Evolutionary conservation across 2,329 filamentous ascomycete genomes (phyloP), one percentile per base, ranked within the genome.

Genomic region (Lasiodiplodia hormozganensis): DNA sequence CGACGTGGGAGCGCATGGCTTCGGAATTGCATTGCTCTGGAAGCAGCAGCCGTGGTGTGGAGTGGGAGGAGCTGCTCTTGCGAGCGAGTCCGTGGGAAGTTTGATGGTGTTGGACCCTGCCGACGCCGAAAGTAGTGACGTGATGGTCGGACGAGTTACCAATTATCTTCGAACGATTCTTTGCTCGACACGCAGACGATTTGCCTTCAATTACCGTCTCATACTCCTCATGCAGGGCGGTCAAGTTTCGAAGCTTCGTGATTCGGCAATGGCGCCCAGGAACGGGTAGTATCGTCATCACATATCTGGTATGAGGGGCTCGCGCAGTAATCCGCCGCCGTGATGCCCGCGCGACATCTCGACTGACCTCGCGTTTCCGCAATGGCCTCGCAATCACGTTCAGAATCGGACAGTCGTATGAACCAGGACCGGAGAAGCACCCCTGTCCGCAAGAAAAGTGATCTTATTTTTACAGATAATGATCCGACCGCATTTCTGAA

Each of bases 21-120:
- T 74, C 73, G 75, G 74, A 76, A 74, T 69, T 74, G 75, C 78
- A 80, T 80, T 76, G 77, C 76, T 75, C 73, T 71, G 71, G 71
- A 70, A 74, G 69, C 71, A 69, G 65, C 53, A 67, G 64, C 31
- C 60, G 60, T 54, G 65, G 60, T 62, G 69, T 68, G 62, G 70
- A 56, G 68, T 64, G 68, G 64, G 43, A 62, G 60, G 64, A 69
- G 70, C 51, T 36, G 62, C 51, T 65, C 52, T 56, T 54, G 47
- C n/a, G 60, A 52, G 47, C 60, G 62, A 49, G 23, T 31, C 62
- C 36, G 62, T 25, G 18, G 62, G 60, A 47, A 56, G 62, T 47
- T 65, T 56, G 62, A 56, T 54, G 62, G 49, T 40, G 62, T 65
- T 56, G 62, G 60, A 64, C 60, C 60, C 60, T 64, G 51, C 43